Evolutionary conservation across 73 alveolate species (phyloP).

Genomic region (Stentor coeruleus): DNA sequence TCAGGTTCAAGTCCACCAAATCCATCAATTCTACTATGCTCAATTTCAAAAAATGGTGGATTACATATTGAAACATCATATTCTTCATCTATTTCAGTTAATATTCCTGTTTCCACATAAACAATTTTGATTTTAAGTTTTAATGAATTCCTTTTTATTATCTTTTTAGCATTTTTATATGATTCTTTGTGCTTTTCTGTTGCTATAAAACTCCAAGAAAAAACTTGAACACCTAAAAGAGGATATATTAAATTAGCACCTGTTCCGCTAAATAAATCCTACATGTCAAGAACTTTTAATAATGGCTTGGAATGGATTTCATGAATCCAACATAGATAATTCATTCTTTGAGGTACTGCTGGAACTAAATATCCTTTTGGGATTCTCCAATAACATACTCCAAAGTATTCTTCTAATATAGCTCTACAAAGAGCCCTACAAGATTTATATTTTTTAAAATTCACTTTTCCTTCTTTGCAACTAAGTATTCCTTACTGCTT

Average conservation of each 20-base stretch:
- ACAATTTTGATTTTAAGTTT: background rate
- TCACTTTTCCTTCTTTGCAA: background rate
- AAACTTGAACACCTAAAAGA: slow-evolving; percentile 11
- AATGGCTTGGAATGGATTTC: background rate
- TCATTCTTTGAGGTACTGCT: slow-evolving; percentile 20
- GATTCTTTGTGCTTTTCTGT: slow-evolving; percentile 25
- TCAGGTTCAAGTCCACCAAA: background rate
- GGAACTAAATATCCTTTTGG: slow-evolving; percentile 29
- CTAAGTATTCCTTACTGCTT: background rate
- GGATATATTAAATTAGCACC: slow-evolving; percentile 39
- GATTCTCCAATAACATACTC: background rate
- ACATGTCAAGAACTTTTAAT: background rate
- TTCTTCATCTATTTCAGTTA: background rate
- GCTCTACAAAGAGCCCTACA: background rate
- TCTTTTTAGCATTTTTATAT: slow-evolving; percentile 26
- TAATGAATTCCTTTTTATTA: background rate
- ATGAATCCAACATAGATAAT: slow-evolving; percentile 23
- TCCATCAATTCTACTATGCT: background rate
- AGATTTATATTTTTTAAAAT: background rate
- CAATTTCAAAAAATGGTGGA: slow-evolving; percentile 26
- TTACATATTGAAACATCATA: slow-evolving; percentile 21
- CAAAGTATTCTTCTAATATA: slow-evolving; percentile 7
- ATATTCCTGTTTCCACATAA: background rate
- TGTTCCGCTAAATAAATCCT: background rate
- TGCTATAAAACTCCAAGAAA: slow-evolving; percentile 27